Evolutionary conservation across 1,139 yeast species (phyloP), one percentile per base, ranked within the genome.

Genomic region (Hemisphaericaspora xylanilytica): DNA sequence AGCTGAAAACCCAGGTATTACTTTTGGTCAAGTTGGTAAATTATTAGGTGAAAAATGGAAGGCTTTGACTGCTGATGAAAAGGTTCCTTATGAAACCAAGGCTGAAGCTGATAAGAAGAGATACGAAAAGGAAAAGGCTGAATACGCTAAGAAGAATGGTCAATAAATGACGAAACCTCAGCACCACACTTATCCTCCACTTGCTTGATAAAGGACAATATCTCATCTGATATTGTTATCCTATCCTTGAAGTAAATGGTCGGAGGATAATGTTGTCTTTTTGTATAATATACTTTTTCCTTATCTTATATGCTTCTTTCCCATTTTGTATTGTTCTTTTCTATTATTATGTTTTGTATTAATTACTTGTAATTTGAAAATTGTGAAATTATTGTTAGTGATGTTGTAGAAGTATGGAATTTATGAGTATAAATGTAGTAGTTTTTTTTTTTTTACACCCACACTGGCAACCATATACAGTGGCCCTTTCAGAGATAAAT

Each of bases 81-180:
- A 87, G 75, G 68, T 64, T 52, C 96, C 96, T 48, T 90, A 88
- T 68, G 95, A 88, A 70, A 80, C 78, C 59, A 87, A 88, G 74
- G 97, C 97, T 53, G 92, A 81, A 51, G 85, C 86, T 54, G 98
- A 92, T 75, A 92, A 92, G 80, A 86, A 89, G 78, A 85, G 97
- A 74, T 92, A 92, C 68, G 97, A 90, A 72, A 81, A 85, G 61
- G 95, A 87, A 71, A 92, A 90, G 79, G 95, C 94, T 54, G 89
- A 85, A 59, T 92, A 90, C 66, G 79, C 77, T 50, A 76, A 77
- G 67, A 77, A 67, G 59, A 62, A 61, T 46, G 32, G 32, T 33
- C 29, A 33, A 33, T 18, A 33, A 18, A 20, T 25, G 25, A 26
- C 11, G 8, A 5, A 22, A 5, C 26, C 11, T 22, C 21, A 20